phyloP scores from a whole-genome alignment of 768 basidiomycete genomes.

The Tulasnella sp. region DNA sequence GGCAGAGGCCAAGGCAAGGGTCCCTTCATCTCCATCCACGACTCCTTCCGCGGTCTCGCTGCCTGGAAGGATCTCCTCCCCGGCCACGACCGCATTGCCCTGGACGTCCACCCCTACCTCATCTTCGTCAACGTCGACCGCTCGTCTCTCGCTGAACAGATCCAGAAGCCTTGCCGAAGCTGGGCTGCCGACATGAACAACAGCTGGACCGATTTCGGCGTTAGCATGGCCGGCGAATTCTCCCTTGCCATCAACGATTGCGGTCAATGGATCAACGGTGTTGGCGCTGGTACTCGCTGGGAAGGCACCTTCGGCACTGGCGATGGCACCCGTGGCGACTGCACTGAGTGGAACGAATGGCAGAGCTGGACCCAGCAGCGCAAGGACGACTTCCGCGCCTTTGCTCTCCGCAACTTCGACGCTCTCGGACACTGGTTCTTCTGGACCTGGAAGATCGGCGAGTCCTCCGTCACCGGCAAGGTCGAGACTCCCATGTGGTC shows the following conservation, averaged over 20 bases:
- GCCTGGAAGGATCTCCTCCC: slow-evolving; percentile 73
- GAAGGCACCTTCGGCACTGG: slow-evolving; percentile 69
- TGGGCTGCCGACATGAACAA: slow-evolving; percentile 77
- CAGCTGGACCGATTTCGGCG: slow-evolving; percentile 75
- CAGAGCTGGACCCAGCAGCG: slow-evolving; percentile 61
- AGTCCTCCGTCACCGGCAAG: slow-evolving; percentile 68
- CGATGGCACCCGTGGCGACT: slow-evolving; percentile 50
- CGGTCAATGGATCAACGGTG: slow-evolving; percentile 49
- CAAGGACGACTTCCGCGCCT: slow-evolving; percentile 68
- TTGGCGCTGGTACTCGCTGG: slow-evolving; percentile 71
- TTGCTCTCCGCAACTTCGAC: slow-evolving; percentile 88
- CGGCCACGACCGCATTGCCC: slow-evolving; percentile 75
- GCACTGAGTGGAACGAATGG: slow-evolving; percentile 74
- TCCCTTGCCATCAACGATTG: slow-evolving; percentile 41
- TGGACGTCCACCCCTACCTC: slow-evolving; percentile 89
- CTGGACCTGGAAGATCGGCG: slow-evolving; percentile 98
- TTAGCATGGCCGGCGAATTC: slow-evolving; percentile 86
- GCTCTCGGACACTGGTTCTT: slow-evolving; percentile 96
- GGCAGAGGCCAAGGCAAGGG: slow-evolving; percentile 88
- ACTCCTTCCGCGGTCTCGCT: slow-evolving; percentile 72
- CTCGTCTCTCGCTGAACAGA: slow-evolving; percentile 61
- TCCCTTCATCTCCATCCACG: slow-evolving; percentile 82
- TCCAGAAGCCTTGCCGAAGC: slow-evolving; percentile 62
- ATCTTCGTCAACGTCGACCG: slow-evolving; percentile 68
- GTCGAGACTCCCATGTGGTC: slow-evolving; percentile 91